Evolutionary conservation across 257 asterid species (phyloP), one percentile per base, ranked within the genome.

Genomic region (Fraxinus cuspidata): DNA sequence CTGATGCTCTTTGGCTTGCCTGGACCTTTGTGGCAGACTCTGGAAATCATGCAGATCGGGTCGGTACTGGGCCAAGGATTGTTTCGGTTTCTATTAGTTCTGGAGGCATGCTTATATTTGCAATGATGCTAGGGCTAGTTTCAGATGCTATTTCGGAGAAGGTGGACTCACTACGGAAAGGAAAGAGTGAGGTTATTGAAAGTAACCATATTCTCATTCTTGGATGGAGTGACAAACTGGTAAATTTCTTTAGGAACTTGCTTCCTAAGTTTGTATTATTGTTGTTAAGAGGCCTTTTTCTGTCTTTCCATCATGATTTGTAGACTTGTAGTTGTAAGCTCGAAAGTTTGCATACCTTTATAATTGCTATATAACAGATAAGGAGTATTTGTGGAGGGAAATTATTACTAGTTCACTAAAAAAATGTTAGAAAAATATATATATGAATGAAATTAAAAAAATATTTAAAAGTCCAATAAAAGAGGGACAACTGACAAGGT

Each of bases 211-310:
- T 94, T 86, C 97, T 94, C 81, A 88, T 94, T 84, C 99, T 94
- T 32, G 99, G 99, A 78, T 94, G 99, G 99, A 94, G 99, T 79
- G 97, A 94, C 87, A 94, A 94, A 84, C 82, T 94, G 99, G 99
- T 94, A 92, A 86, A 79, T 80, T 74, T 72, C 60, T 71, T 21
- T 58, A 58, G 74, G 10, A 49, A 64, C 42, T 77, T 71, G 35
- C 28, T 71, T 51, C 35, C 65, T 65, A 70, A 37, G 58, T 40
- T 40, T 65, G 42, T 70, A 28, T 27, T 44, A 72, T 44, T 79
- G 63, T 71, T 71, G 53, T 37, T 78, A 68, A 44, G 44, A 58
- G 67, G 65, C 35, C 37, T 68, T 80, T 72, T 58, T 53, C 32
- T 74, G 68, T 76, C 74, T 38, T 51, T n/a, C 77, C 81, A 67